Base-by-base conservation (phyloP, 2,329 filamentous ascomycete genomes). In the Paecilomyces dactylethromorphus region DNA sequence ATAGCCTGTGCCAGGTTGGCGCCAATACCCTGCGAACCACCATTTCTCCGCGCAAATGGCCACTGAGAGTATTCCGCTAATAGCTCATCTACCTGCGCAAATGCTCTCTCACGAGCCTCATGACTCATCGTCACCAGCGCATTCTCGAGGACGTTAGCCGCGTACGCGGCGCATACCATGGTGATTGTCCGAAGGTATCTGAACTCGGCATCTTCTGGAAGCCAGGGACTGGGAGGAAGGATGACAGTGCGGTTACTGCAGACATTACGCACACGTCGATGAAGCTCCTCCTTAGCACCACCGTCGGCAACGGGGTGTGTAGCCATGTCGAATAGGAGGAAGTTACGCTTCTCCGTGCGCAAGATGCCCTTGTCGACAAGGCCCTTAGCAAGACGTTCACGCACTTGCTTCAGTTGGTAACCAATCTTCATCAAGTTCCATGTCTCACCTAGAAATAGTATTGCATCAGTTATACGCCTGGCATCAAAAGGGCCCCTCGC, bases 381-480 rank as follows among this genome's bases (percentile, higher is more conserved):
- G 33, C 94, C 94, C 79, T 99, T 99, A 71, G 92, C 93, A 59
- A 99, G 84, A 59, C 94, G 90, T 81, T 99, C 94, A 73, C 94
- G 92, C 60, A 99, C 94, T 83, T 99, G 94, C 81, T 99, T 99
- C 68, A 99, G 84, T 81, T 99, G 94, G 78, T 99, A 99, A 74
- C 94, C 94, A 69, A 99, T 99, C 82, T 99, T 99, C 94, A 99
- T 97, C 65, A 99, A 81, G 74, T 99, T 99, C 94, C 94, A 99
- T 58, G 94, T 99, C 78, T 99, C 94, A 74, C 94, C 93, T 97
- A 71, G 60, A 56, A 39, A 63, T 70, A 64, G 54, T 51, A 39
- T 60, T 60, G 58, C 24, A 26, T 56, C 39, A 56, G 52, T 15
- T n/a, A 8, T 13, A 32, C 31, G 8, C n/a, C 21, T 57, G n/a